Evolutionary conservation across 371 early-diverging fungal species (phyloP), one percentile per base, ranked within the genome.

Genomic region (Mortierella sp.): DNA sequence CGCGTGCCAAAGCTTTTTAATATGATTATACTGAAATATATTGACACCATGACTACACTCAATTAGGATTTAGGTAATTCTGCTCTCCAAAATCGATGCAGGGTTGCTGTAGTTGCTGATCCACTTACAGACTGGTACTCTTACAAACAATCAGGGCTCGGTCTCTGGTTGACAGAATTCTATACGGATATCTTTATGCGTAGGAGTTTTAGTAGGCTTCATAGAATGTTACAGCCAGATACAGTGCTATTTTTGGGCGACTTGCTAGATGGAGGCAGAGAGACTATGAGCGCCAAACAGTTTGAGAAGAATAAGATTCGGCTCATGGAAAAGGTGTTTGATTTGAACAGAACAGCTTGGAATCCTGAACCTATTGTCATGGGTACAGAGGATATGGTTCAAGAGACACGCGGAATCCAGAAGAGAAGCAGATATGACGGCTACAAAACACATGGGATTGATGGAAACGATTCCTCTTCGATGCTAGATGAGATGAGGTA

Each of bases 61-160:
- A 13, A 37, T 13, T 37, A 37, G 40, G 40, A 64, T 29, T 64
- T 19, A 5, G 31, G 47, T 6, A 42, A 64, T 17, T 28, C 10
- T 12, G 26, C 42, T 2, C 40, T 55, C 7, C 12, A 17, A 35
- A 37, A 64, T 4, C 59, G 64, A 49, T 69, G 69, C 54, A 59
- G 74, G 42, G 62, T 87, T 19, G 88, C 87, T 5, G 66, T 97
- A 5, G 82, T 97, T 34, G 95, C 93, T 0, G 98, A 97, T 70
- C 97, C 98, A 22, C 87, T 97, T 63, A 96, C 96, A 28, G 98
- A 97, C 72, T 85, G 89, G 26, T 91, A 89, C 66, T 96, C 96
- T 7, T 97, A 97, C 76, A 61, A 79, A 0, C 88, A 87, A 55
- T 61, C 65, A 4, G 79, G 79, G 1, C 23, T 74, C 3, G 75